A percentile compares a stretch with the other conserved stretches of the same genome.
These are phyloP conservation scores for Zymoseptoria passerinii DNA, from an alignment of 2,329 filamentous ascomycete species.

Conservation along the genomic window DNA sequence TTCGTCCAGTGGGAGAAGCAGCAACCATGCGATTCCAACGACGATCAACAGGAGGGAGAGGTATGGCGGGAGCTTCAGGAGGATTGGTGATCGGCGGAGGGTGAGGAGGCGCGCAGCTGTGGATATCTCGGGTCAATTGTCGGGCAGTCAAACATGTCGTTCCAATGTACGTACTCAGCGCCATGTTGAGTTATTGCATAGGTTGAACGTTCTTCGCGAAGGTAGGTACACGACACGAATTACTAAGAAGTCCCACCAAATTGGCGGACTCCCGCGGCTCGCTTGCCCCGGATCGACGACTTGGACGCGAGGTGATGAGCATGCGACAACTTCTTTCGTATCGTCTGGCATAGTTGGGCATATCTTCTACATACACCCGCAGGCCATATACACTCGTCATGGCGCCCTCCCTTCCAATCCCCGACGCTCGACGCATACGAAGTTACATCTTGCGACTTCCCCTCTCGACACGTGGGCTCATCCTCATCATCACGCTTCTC, in stretches of 20 bases:
- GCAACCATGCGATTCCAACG: conserved; percentile 80
- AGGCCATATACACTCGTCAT: neutral
- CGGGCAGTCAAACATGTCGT: too few species aligned
- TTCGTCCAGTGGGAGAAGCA: conserved; percentile 79
- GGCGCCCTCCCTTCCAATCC: conserved; percentile 28
- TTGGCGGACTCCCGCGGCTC: neutral
- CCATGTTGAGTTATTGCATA: conserved; percentile 18
- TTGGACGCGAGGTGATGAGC: neutral
- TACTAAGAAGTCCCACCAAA: neutral
- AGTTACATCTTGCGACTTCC: conserved; percentile 81
- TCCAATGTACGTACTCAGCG: conserved; percentile 19
- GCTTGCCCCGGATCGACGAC: neutral
- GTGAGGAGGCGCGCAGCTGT: conserved; percentile 50
- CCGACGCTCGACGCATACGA: conserved; percentile 66
- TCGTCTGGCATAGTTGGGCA: neutral
- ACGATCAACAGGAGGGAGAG: conserved; percentile 77
- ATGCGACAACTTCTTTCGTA: neutral
- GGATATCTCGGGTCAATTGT: neutral
- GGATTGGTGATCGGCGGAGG: conserved; percentile 69
- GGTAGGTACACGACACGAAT: neutral
- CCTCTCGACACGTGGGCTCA: conserved; percentile 67
- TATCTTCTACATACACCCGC: neutral
- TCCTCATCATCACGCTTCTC: conserved; percentile 57
- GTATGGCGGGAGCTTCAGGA: conserved; percentile 79
- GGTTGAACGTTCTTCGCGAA: neutral